phyloP scores from a whole-genome alignment of 768 basidiomycete genomes.

The Gautieria morchelliformis region DNA sequence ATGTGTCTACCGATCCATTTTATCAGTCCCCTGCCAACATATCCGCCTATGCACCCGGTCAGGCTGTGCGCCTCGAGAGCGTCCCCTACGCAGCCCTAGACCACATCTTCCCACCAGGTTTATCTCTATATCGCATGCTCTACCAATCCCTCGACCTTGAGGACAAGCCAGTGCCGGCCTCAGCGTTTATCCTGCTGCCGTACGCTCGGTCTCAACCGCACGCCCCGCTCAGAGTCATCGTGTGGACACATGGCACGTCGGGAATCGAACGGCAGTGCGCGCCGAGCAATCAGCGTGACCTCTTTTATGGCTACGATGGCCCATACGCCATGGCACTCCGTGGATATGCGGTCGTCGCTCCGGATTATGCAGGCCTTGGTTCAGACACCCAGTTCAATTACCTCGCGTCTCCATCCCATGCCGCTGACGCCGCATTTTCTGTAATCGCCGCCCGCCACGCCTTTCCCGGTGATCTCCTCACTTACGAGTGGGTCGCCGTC shows the following conservation, averaged over 20 bases:
- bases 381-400: conserved; percentile 5
- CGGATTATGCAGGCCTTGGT: conserved; percentile 4
- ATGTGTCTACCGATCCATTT: conserved; percentile 3
- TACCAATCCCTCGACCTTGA: conserved; percentile 2
- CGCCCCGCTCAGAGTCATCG: not conserved
- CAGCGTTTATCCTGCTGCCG: conserved; percentile 1
- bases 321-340: conserved; percentile 4
- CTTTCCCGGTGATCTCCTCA: not conserved
- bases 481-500: conserved; percentile 3
- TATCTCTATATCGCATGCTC: conserved; percentile 1
- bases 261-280: conserved; percentile 4
- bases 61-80: not conserved
- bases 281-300: not conserved
- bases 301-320: not conserved
- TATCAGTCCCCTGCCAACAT: conserved; percentile 1
- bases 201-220: not conserved
- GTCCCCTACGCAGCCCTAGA: not conserved
- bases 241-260: conserved; percentile 4
- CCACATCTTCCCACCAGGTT: not conserved
- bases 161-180: conserved; percentile 1
- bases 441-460: not conserved
- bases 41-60: not conserved
- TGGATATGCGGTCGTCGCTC: conserved; percentile 1
- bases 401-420: conserved; percentile 1
- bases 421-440: not conserved